Conservation (phyloP, 768 basidiomycete genomes). For the Epithele typhae region DNA sequence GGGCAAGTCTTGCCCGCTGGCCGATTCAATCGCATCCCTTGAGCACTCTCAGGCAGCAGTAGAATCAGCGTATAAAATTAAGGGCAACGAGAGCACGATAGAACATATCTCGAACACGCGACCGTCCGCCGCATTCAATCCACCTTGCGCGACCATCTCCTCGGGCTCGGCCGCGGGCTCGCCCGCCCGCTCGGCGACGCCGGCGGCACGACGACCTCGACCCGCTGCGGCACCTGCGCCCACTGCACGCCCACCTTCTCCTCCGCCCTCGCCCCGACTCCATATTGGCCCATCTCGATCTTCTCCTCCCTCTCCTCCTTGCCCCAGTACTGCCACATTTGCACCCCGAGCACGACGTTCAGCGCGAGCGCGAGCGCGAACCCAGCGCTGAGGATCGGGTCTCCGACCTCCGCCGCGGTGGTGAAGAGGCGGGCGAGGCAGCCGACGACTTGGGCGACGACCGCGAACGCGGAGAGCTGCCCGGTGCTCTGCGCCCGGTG, state of each 20-base stretch:
- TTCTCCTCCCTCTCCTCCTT: conserved; percentile 37
- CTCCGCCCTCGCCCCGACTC: conserved; percentile 19
- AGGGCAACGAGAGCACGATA: too few relatives aligned
- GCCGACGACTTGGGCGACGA: conserved; percentile 81
- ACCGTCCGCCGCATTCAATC: conserved; percentile 46
- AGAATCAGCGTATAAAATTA: too few relatives aligned
- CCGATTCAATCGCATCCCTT: too few relatives aligned
- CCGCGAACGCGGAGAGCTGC: conserved; percentile 91
- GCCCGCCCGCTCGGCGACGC: conserved; percentile 39
- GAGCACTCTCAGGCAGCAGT: too few relatives aligned
- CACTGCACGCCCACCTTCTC: conserved; percentile 18
- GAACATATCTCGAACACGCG: too few relatives aligned
- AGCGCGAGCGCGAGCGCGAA: conserved; percentile 80
- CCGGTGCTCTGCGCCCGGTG: conserved; percentile 74
- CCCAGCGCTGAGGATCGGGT: conserved; percentile 73
- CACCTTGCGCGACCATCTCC: conserved; percentile 73
- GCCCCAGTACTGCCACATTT: conserved; percentile 86
- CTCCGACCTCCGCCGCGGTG: conserved; percentile 84
- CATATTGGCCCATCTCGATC: conserved; percentile 16
- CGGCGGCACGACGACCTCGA: conserved; percentile 42
- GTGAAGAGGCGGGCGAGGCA: conserved; percentile 93
- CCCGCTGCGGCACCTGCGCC: conserved; percentile 19
- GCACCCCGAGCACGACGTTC: conserved; percentile 78
- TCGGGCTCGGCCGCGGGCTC: conserved; percentile 42
- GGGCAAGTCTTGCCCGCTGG: too few relatives aligned